Percentiles rank a stretch among this genome's conserved stretches.
These are phyloP conservation scores for Ambrosia hybrid DNA, from an alignment of 140 eudicot genomes.

Conservation along the genomic window DNA sequence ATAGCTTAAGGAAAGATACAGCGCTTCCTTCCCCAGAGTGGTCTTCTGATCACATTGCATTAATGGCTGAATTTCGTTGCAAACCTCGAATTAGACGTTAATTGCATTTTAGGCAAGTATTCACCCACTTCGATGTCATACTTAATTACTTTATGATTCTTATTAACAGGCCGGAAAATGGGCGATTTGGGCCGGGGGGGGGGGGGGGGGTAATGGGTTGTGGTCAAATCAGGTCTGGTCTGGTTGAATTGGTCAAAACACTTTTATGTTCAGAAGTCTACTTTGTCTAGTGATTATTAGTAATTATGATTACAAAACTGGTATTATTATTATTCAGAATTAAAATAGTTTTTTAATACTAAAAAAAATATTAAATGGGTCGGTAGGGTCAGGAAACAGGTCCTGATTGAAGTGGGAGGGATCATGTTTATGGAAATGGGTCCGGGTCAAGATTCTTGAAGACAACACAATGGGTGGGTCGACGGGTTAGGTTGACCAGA, in stretches of 20 bases:
- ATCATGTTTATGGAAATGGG: no score
- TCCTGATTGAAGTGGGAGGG: no score
- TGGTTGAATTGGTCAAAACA: neutral
- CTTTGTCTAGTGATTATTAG: no score
- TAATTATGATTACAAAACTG: no score
- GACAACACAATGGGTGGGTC: no score
- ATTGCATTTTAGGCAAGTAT: slow-evolving; percentile 40
- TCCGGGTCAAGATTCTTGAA: no score
- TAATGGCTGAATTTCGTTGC: slow-evolving; percentile 93
- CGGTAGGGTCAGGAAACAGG: no score
- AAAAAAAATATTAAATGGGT: no score
- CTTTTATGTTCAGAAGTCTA: neutral
- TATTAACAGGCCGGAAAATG: neutral
- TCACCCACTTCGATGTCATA: neutral
- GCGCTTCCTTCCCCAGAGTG: slow-evolving; percentile 99
- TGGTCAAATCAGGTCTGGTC: neutral
- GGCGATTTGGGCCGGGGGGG: neutral
- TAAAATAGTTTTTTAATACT: no score
- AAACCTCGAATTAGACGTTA: slow-evolving; percentile 81
- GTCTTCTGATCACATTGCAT: slow-evolving; percentile 98
- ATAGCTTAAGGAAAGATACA: slow-evolving; percentile 87
- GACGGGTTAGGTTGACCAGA: no score
- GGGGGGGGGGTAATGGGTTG: neutral
- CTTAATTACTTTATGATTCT: neutral
- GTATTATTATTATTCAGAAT: no score